Evolutionary conservation across 371 early-diverging fungal species (phyloP), one percentile per base, ranked within the genome.

Genomic region (Coemansia sp.): DNA sequence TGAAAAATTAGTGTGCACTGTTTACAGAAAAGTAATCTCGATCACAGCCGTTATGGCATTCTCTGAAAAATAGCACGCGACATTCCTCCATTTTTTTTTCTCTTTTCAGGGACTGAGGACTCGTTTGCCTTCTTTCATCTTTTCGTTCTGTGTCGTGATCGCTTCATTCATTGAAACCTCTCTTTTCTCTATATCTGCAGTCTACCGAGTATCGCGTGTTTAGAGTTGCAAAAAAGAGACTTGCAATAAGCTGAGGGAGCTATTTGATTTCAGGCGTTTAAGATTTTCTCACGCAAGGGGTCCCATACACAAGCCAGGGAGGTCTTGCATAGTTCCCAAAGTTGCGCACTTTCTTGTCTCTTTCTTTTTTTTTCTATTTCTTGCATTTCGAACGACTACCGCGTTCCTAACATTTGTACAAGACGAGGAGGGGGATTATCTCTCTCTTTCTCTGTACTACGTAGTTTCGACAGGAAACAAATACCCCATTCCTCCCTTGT

Each of bases 1-100:
- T 20, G 35, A 36, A n/a, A 26, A 39, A 39, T 11, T n/a, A 50
- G 14, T 26, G 57, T 51, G 30, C 6, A 38, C 33, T 43, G 14
- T 31, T 36, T 39, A 16, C 43, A 39, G 45, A 41, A 31, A 34
- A 50, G 38, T 39, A n/a, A 20, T 20, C 20, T 16, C 5, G 48
- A 51, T 33, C 36, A 26, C 40, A 40, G 40, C 40, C 40, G 36
- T 55, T 55, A 55, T 55, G 55, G 51, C 51, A 51, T 51, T 51
- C 51, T 51, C 51, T 6, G 35, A 34, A 14, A n/a, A 11, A 20
- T 20, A 20, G 20, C 47, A 45, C 51, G 35, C 51, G 47, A 45
- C 47, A 14, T 34, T 5, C 10, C 45, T 45, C 6, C 16, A 45
- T 45, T 45, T 45, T 45, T 11, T 45, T 11, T n/a, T 14, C 7